These are phyloP conservation scores for Helotiales sp. DNA, from an alignment of 2,329 filamentous ascomycete species.

Conservation along the genomic window DNA sequence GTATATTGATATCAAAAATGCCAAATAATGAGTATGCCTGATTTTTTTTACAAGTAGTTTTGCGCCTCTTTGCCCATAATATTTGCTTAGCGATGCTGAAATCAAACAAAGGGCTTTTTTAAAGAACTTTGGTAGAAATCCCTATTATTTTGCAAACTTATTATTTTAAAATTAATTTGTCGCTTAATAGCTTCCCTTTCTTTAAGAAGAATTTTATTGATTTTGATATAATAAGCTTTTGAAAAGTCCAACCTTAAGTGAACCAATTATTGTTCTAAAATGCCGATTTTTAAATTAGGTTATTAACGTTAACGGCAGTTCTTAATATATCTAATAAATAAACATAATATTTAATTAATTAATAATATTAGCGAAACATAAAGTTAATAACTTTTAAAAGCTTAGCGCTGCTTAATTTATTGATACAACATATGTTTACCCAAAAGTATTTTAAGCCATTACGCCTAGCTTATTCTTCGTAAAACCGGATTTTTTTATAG, in stretches of 20 bases:
- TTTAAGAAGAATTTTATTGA: slow-evolving; percentile 30
- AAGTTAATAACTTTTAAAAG: too few species aligned
- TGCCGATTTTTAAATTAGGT: background rate
- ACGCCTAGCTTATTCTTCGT: too few species aligned
- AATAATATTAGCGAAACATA: too few species aligned
- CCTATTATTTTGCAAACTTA: slow-evolving; percentile 29
- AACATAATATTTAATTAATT: too few species aligned
- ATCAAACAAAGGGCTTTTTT: too few species aligned
- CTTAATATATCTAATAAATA: slow-evolving; percentile 15
- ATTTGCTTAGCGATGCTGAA: slow-evolving; percentile 36
- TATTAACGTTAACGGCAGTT: background rate
- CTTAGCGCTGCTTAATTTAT: too few species aligned
- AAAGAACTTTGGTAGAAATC: slow-evolving; percentile 27
- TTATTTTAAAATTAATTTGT: slow-evolving; percentile 26
- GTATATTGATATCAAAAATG: slow-evolving; percentile 51
- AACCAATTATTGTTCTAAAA: too few species aligned
- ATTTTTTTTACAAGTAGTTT: slow-evolving; percentile 47
- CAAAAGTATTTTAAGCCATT: too few species aligned
- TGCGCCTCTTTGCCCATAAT: slow-evolving; percentile 47
- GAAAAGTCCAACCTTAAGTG: slow-evolving; percentile 28
- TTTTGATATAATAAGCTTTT: slow-evolving; percentile 32
- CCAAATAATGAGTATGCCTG: slow-evolving; percentile 52
- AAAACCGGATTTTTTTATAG: too few species aligned
- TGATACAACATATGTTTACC: too few species aligned
- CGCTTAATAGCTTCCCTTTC: slow-evolving; percentile 26